phyloP scores from a whole-genome alignment of 2,329 filamentous ascomycete species.

The Penicillium sp. region DNA sequence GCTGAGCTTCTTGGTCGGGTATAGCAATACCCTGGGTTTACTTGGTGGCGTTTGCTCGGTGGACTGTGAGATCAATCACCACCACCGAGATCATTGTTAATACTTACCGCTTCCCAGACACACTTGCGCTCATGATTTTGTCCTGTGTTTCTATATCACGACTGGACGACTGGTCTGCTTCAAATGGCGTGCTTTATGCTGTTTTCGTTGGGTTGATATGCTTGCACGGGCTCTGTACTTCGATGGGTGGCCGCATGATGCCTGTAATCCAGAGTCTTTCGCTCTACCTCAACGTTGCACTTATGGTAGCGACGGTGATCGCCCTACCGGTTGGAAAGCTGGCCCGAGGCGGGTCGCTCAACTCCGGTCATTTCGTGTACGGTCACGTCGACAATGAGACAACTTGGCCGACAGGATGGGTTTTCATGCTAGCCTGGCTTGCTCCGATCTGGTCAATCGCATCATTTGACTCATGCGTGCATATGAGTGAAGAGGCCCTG shows the following conservation, averaged over 20 bases:
- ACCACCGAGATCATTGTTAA: background rate
- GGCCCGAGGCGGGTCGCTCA: constrained; percentile 29
- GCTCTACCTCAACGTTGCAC: constrained; percentile 56
- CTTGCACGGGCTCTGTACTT: constrained; percentile 56
- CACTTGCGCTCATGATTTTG: constrained; percentile 40
- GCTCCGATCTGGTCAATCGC: constrained; percentile 62
- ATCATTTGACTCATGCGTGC: constrained; percentile 59
- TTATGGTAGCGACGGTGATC: constrained; percentile 59
- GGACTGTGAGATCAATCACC: constrained; percentile 47
- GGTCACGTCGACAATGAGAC: constrained; percentile 58
- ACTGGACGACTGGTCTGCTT: constrained; percentile 58
- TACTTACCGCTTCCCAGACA: constrained; percentile 21
- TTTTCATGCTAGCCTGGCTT: constrained; percentile 63
- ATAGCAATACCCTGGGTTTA: constrained; percentile 62
- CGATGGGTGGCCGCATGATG: constrained; percentile 58
- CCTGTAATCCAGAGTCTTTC: constrained; percentile 59
- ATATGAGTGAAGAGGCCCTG: constrained; percentile 63
- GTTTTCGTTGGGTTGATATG: constrained; percentile 58
- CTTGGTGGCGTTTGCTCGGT: constrained; percentile 64
- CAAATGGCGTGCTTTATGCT: constrained; percentile 58
- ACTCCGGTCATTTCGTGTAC: constrained; percentile 55
- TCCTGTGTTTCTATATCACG: constrained; percentile 59
- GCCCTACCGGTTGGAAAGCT: constrained; percentile 56
- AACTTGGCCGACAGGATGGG: constrained; percentile 59
- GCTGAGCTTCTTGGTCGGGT: constrained; percentile 61